Evolutionary conservation across 2,329 filamentous ascomycete species (phyloP).

Genomic region (Stagonosporopsis tanaceti): DNA sequence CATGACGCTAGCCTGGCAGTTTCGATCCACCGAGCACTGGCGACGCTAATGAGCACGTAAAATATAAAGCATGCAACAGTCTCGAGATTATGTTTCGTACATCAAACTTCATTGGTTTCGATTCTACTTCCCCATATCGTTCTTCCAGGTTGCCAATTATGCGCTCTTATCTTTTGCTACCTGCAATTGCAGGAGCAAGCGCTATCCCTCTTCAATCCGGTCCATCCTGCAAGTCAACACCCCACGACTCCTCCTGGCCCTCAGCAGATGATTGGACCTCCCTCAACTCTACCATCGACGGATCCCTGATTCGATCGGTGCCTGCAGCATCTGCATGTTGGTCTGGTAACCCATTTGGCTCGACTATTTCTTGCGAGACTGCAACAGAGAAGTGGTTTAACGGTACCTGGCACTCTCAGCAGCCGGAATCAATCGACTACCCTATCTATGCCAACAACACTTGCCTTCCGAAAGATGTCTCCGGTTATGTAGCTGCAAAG

Average conservation of each 20-base stretch:
- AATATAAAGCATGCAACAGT: not conserved
- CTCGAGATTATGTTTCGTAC: no score
- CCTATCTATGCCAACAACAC: slow-evolving; percentile 46
- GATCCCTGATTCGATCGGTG: slow-evolving; percentile 42
- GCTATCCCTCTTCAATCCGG: not conserved
- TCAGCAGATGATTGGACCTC: slow-evolving; percentile 28
- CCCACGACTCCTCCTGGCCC: slow-evolving; percentile 7
- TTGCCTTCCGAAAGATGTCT: slow-evolving; percentile 37
- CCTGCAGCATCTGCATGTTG: slow-evolving; percentile 31
- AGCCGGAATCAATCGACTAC: slow-evolving; percentile 44
- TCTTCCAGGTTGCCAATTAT: not conserved
- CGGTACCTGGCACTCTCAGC: slow-evolving; percentile 38
- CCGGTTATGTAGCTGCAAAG: slow-evolving; percentile 31
- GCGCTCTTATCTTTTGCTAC: not conserved
- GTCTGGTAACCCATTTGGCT: slow-evolving; percentile 36
- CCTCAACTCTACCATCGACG: slow-evolving; percentile 43
- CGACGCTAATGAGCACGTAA: not conserved
- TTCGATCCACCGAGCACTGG: not conserved
- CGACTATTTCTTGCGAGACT: slow-evolving; percentile 31
- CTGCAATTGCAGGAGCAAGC: slow-evolving; percentile 1
- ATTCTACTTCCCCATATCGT: not conserved
- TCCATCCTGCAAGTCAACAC: slow-evolving; percentile 3
- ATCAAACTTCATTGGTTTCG: not conserved
- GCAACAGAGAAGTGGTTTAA: slow-evolving; percentile 41
- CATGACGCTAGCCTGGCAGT: not conserved